A percentile compares a stretch with the other conserved stretches of the same genome.
Evolutionary conservation across 306 rosid genomes (phyloP).

Genomic region (Pterocarpus santalinus): DNA sequence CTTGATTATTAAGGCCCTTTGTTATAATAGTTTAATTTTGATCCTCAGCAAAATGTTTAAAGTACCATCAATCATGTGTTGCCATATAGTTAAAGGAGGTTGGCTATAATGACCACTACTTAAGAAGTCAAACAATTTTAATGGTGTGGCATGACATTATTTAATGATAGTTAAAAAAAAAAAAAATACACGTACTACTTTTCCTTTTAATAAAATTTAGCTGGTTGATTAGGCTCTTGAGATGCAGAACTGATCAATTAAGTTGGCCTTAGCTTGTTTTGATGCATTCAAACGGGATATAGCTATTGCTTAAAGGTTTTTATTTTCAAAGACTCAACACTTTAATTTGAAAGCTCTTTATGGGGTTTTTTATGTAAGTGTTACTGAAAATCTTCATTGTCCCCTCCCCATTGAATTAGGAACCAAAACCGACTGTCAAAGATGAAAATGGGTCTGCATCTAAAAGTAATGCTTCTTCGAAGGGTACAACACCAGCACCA

Average conservation of each 20-base stretch:
- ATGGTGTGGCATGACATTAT: constrained; percentile 18
- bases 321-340: not conserved
- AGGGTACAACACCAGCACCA: constrained; percentile 54
- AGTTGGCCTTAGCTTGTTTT: constrained; percentile 4
- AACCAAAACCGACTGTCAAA: constrained; percentile 60
- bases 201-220: constrained; percentile 7
- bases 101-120: constrained; percentile 2
- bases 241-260: not conserved
- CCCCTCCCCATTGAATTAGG: constrained; percentile 57
- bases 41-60: not conserved
- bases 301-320: not conserved
- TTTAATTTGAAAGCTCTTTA: constrained; percentile 1
- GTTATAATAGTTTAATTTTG: not conserved
- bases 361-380: not conserved
- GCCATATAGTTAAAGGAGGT: not conserved
- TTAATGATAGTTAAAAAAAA: not conserved
- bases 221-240: not conserved
- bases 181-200: not conserved
- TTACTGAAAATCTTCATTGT: constrained; percentile 22
- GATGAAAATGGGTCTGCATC: constrained; percentile 63
- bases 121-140: not conserved
- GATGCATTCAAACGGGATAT: constrained; percentile 11
- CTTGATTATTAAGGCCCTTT: not conserved
- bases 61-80: constrained; percentile 1
- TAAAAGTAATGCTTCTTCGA: constrained; percentile 58